phyloP scores from a whole-genome alignment of 306 rosid genomes.

The Inga leiocalycina region DNA sequence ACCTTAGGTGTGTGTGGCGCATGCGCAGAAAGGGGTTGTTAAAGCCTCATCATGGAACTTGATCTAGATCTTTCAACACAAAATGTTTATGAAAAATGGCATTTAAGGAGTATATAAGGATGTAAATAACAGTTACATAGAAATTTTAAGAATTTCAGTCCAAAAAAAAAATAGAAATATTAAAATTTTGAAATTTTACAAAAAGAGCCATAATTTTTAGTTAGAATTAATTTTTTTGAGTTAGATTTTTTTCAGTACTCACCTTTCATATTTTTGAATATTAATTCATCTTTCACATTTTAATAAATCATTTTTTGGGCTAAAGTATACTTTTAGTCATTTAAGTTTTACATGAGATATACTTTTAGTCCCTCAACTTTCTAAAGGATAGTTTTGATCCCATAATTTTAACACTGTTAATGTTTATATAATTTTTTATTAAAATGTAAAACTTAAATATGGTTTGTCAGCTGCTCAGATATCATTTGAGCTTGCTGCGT shows the following conservation, averaged over 20 bases:
- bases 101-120: neutral
- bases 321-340: too few relatives aligned
- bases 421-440: too few relatives aligned
- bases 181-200: neutral
- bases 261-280: neutral
- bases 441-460: too few relatives aligned
- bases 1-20: constrained; percentile 29
- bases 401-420: too few relatives aligned
- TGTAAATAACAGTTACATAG: too few relatives aligned
- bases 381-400: too few relatives aligned
- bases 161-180: neutral
- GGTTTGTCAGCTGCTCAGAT: too few relatives aligned
- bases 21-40: constrained; percentile 42
- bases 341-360: too few relatives aligned
- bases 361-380: too few relatives aligned
- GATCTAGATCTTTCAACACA: neutral
- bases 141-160: neutral
- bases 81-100: neutral
- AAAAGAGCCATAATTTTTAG: neutral
- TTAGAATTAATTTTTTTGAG: neutral
- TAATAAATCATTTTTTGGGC: too few relatives aligned
- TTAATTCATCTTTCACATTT: neutral
- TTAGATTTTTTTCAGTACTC: neutral
- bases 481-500: too few relatives aligned
- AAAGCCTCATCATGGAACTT: constrained; percentile 18